A percentile compares a stretch with the other conserved stretches of the same genome.
These are phyloP conservation scores for Teratosphaeria pseudoeucalypti DNA, from an alignment of 2,329 filamentous ascomycete species.

Conservation along the genomic window DNA sequence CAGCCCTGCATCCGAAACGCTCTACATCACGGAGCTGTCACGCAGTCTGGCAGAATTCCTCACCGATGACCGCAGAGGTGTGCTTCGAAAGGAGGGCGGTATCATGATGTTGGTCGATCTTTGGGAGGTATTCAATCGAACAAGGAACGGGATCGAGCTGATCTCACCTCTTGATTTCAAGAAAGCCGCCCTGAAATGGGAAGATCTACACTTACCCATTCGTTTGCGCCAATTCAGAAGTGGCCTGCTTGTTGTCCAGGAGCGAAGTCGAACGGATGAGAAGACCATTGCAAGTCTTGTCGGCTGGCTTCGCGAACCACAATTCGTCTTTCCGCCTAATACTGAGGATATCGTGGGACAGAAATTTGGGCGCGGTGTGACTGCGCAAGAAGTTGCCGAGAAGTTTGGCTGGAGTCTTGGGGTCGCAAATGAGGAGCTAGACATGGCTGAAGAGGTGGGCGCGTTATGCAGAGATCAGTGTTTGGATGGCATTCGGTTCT, in stretches of 20 bases:
- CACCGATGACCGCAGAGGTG: constrained; percentile 69
- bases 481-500: constrained; percentile 83
- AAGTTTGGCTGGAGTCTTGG: constrained; percentile 95
- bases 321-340: constrained; percentile 7
- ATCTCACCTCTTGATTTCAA: constrained; percentile 87
- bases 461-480: constrained; percentile 82
- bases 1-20: constrained; percentile 55
- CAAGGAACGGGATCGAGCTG: constrained; percentile 84
- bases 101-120: constrained; percentile 85
- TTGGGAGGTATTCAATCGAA: constrained; percentile 91
- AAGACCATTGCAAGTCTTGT: constrained; percentile 71
- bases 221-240: constrained; percentile 82
- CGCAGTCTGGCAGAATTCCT: constrained; percentile 81
- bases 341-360: constrained; percentile 66
- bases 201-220: constrained; percentile 74
- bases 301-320: constrained; percentile 59
- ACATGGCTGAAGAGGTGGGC: constrained; percentile 92
- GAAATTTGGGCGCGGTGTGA: constrained; percentile 72
- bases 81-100: constrained; percentile 70
- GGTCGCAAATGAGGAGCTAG: constrained; percentile 86
- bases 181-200: constrained; percentile 80
- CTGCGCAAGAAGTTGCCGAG: constrained; percentile 79
- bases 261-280: constrained; percentile 78
- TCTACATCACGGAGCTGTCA: constrained; percentile 82
- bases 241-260: constrained; percentile 88